These are phyloP conservation scores for Coniophora puteana DNA, from an alignment of 1,284 basidiomycete species.

Conservation along the genomic window DNA sequence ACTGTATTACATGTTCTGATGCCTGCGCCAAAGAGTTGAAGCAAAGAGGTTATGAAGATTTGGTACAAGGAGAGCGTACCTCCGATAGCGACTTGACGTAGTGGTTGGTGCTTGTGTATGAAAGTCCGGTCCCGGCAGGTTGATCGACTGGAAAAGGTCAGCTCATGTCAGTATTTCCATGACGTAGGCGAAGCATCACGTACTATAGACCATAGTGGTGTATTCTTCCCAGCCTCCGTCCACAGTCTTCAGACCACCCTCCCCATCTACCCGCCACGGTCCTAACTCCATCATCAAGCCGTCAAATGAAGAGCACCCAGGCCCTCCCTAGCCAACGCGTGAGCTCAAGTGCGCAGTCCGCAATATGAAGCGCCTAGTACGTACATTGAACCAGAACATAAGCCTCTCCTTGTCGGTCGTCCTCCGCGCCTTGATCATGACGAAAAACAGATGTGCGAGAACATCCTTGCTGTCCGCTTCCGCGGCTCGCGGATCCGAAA, in stretches of 20 bases:
- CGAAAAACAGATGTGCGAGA: conserved; percentile 84
- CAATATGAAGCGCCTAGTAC: conserved; percentile 20
- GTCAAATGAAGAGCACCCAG: conserved; percentile 96
- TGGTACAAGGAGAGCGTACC: conserved; percentile 36
- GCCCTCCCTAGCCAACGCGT: conserved; percentile 65
- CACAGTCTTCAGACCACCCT: conserved; percentile 74
- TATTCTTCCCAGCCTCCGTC: conserved; percentile 99
- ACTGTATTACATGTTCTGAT: conserved; percentile 77
- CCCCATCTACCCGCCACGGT: conserved; percentile 81
- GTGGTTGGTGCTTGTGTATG: conserved; percentile 82
- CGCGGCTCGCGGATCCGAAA: conserved; percentile 69
- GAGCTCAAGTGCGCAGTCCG: background rate
- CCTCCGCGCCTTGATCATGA: conserved; percentile 86
- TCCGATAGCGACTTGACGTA: conserved; percentile 80
- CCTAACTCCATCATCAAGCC: conserved; percentile 98
- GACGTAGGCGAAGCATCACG: conserved; percentile 26
- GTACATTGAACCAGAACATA: conserved; percentile 95
- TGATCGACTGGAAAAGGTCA: conserved; percentile 69
- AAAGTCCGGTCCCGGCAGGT: conserved; percentile 94
- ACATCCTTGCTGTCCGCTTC: conserved; percentile 49
- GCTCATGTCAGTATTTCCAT: conserved; percentile 3
- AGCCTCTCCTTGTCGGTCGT: conserved; percentile 85
- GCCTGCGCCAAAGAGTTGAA: conserved; percentile 60
- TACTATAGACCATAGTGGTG: conserved; percentile 91
- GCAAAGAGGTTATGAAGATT: conserved; percentile 1